Conservation (phyloP, 1,284 basidiomycete genomes). For the Sporisorium exsertum region DNA sequence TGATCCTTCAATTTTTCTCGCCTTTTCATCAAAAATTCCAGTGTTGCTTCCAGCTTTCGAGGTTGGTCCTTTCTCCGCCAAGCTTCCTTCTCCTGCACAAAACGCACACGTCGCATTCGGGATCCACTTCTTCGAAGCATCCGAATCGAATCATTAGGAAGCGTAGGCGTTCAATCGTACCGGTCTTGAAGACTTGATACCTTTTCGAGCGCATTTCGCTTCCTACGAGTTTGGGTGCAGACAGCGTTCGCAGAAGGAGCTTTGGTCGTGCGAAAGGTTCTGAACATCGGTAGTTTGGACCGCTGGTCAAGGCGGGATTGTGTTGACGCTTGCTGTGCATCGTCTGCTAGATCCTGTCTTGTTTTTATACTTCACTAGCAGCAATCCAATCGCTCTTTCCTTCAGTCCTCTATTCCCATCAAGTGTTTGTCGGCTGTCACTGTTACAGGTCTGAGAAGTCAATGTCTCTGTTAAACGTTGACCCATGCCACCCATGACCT, state of each 20-base stretch:
- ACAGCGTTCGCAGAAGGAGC: not conserved
- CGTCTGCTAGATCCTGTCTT: not conserved
- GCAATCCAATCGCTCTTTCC: slow-evolving; percentile 2
- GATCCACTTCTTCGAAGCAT: not conserved
- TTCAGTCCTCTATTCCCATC: not conserved
- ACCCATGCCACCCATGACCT: no score
- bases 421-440: not conserved
- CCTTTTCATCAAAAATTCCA: slow-evolving; percentile 23
- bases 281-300: slow-evolving; percentile 26
- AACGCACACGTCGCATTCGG: not conserved
- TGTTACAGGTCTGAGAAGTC: not conserved
- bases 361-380: not conserved
- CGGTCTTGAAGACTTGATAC: slow-evolving; percentile 28
- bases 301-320: slow-evolving; percentile 18
- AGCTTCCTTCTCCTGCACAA: not conserved
- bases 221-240: not conserved
- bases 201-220: not conserved
- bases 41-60: slow-evolving; percentile 27
- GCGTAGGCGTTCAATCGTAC: not conserved
- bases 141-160: not conserved
- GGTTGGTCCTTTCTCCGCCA: not conserved
- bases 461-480: no score
- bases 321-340: not conserved
- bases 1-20: slow-evolving; percentile 50
- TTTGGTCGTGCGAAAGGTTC: not conserved